A percentile compares a stretch with the other conserved stretches of the same genome.
These are phyloP conservation scores for Trichoderma harzianum DNA, from an alignment of 2,329 filamentous ascomycete species.

Conservation along the genomic window DNA sequence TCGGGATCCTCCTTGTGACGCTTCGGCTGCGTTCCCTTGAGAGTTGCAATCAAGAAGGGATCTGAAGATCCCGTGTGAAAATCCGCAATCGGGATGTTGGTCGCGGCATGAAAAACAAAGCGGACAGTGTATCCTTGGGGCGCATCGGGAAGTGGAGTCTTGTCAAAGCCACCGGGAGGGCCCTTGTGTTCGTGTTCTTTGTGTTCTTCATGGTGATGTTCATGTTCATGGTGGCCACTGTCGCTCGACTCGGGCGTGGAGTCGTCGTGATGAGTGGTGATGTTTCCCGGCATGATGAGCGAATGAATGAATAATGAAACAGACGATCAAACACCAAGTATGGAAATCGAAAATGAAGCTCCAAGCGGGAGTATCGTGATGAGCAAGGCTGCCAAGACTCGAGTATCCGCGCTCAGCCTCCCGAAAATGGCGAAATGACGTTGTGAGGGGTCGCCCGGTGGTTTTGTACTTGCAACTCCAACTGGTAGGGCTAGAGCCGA, in stretches of 20 bases:
- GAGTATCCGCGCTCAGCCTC: conserved; percentile 3
- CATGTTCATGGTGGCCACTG: background rate
- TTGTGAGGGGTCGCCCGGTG: conserved; percentile 9
- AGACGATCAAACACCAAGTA: background rate
- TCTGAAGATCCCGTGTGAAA: conserved; percentile 75
- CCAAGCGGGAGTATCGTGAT: background rate
- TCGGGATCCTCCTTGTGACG: conserved; percentile 84
- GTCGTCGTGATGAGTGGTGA: conserved; percentile 10
- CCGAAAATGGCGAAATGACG: background rate
- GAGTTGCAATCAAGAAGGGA: conserved; percentile 75
- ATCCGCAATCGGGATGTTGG: conserved; percentile 80
- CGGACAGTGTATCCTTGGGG: conserved; percentile 79
- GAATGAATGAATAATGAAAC: background rate
- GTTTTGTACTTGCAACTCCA: background rate
- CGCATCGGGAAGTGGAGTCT: conserved; percentile 70
- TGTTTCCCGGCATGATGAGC: background rate
- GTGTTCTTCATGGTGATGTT: conserved; percentile 21
- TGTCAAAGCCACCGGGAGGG: conserved; percentile 76
- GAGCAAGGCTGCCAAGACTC: conserved; percentile 14
- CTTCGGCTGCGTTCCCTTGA: conserved; percentile 66
- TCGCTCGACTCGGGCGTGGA: conserved; percentile 7
- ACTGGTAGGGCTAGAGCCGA: background rate
- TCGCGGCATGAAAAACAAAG: conserved; percentile 78
- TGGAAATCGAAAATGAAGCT: background rate
- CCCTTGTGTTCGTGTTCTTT: conserved; percentile 25